Conservation (phyloP, 148 eudicot genomes). For the Rhododendron kiyosumense region DNA sequence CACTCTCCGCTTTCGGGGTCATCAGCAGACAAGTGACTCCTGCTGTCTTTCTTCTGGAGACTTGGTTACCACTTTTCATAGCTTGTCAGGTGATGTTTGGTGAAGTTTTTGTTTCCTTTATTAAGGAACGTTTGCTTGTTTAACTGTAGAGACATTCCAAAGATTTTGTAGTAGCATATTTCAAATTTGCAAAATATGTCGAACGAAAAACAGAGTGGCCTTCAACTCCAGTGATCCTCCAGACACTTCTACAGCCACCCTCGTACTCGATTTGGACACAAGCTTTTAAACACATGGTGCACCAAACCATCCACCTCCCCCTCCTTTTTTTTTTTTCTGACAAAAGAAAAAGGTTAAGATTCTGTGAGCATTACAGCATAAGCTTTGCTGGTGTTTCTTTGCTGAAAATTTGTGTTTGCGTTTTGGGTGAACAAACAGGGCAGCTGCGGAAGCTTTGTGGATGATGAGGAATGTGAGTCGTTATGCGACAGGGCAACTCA, state of each 20-base stretch:
- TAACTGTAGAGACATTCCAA: background rate
- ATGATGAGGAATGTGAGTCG: conserved; percentile 64
- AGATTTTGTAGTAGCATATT: background rate
- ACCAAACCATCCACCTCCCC: too few relatives aligned
- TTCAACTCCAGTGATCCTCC: background rate
- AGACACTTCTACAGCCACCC: background rate
- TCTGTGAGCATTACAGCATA: background rate
- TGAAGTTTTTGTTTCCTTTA: background rate
- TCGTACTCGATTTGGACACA: background rate
- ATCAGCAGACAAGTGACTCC: background rate
- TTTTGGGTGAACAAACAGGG: conserved; percentile 42
- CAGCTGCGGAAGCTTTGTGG: conserved; percentile 54
- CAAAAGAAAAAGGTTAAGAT: background rate
- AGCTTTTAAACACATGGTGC: background rate
- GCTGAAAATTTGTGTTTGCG: background rate
- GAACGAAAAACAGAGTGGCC: background rate
- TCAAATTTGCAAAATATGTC: background rate
- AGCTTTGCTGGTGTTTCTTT: background rate
- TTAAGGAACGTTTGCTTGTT: background rate
- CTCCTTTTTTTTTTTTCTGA: too few relatives aligned
- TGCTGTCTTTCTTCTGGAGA: background rate
- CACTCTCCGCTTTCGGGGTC: background rate
- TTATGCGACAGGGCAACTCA: conserved; percentile 75
- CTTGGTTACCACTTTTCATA: background rate
- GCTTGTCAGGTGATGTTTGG: background rate